A percentile compares a stretch with the other conserved stretches of the same genome.
Evolutionary conservation across 2,329 filamentous ascomycete species (phyloP).

Genomic region (Epichloe sp.): DNA sequence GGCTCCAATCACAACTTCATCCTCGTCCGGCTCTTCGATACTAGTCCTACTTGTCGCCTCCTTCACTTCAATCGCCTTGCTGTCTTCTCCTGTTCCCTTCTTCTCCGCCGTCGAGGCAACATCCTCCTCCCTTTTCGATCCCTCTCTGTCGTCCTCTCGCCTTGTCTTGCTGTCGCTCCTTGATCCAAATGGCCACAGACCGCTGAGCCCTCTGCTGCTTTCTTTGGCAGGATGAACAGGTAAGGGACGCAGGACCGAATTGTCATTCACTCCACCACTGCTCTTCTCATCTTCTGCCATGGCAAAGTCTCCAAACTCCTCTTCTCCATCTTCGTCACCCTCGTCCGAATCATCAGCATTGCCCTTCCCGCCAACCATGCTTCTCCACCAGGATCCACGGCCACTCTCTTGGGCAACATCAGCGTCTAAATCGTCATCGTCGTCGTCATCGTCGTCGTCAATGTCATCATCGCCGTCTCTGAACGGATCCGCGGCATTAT

Average conservation of each 20-base stretch:
- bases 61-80: conserved; percentile 35
- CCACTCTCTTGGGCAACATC: conserved; percentile 23
- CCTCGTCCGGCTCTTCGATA: conserved; percentile 46
- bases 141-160: conserved; percentile 16
- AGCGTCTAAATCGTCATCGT: conserved; percentile 40
- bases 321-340: conserved; percentile 45
- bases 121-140: conserved; percentile 12
- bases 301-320: conserved; percentile 57
- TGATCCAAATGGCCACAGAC: conserved; percentile 45
- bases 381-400: conserved; percentile 37
- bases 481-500: conserved; percentile 26
- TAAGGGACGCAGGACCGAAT: conserved; percentile 40
- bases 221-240: conserved; percentile 37
- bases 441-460: conserved; percentile 30
- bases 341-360: conserved; percentile 35
- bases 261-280: conserved; percentile 19
- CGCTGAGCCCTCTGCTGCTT: conserved; percentile 31
- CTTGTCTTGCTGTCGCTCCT: conserved; percentile 18
- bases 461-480: conserved; percentile 40
- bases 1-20: conserved; percentile 29
- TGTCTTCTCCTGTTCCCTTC: conserved; percentile 15
- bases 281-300: conserved; percentile 40
- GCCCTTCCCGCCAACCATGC: conserved; percentile 23
- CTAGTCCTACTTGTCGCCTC: conserved; percentile 42
- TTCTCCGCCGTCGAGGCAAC: conserved; percentile 3